Base-by-base conservation (phyloP, 208 protist species). In the Phytomonas serpens region DNA sequence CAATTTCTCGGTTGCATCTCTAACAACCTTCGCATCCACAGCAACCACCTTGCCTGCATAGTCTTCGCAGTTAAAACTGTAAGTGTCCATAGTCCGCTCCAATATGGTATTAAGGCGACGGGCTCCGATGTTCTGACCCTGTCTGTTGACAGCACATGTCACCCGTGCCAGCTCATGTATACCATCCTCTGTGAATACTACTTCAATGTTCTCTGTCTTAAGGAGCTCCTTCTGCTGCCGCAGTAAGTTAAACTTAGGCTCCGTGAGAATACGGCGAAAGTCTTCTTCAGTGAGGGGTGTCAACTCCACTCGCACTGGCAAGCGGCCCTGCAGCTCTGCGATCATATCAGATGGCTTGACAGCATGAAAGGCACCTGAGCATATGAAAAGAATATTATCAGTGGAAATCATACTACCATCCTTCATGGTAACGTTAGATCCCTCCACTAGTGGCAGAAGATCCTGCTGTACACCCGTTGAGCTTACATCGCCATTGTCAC, bases 261-360 rank as follows among this genome's bases (percentile, higher is more conserved):
- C 97, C 7, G 97, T 98, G 5, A 99, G 77, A 66, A 99, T 99
- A 57, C 90, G 86, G 23, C 97, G 96, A 65, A 99, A 96, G 77
- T 99, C 97, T 3, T 93, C 74, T 77, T 98, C 87, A 3, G 88
- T 97, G 52, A 99, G 87, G 42, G 92, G 81, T 76, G 98, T 93
- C n/a, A 99, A 86, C 79, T 99, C 96, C 29, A 99, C 98, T n/a
- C 98, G 93, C 65, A 99, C 97, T 2, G 98, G 98, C 32, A 99
- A 83, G 14, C 98, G 97, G 23, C 98, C 98, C 77, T 99, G 97
- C 61, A 98, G 84, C 84, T 98, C 95, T 7, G 95, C 92, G 29
- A 98, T 95, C 93, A 98, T 97, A 74, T 98, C 95, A 9, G 83
- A 88, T 64, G 92, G 89, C 82, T 97, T 97, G 16, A 78, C 83